These are phyloP conservation scores for Paecilomyces formosus DNA, from an alignment of 2,329 filamentous ascomycete genomes.

Conservation along the genomic window DNA sequence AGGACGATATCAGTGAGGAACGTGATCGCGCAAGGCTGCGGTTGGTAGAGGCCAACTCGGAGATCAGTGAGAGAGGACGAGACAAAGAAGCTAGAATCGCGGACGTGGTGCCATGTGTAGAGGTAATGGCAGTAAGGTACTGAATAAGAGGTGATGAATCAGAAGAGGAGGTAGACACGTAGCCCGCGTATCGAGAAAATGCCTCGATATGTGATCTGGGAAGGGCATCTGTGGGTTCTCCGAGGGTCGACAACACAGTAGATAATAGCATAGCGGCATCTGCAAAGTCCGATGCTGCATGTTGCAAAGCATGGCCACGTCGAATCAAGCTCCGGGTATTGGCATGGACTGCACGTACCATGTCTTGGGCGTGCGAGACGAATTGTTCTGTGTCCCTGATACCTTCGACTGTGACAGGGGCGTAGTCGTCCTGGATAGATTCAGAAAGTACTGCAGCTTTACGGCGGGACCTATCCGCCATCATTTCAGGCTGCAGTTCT, in stretches of 20 bases:
- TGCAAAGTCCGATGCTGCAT: conserved; percentile 47
- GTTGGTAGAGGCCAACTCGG: conserved; percentile 64
- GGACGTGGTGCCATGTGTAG: conserved; percentile 75
- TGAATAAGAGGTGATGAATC: conserved; percentile 65
- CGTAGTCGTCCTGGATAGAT: conserved; percentile 80
- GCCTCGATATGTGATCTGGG: conserved; percentile 61
- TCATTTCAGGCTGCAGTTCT: conserved; percentile 82
- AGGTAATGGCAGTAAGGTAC: conserved; percentile 69
- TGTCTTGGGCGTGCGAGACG: conserved; percentile 81
- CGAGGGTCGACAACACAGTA: conserved; percentile 44
- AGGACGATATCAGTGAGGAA: conserved; percentile 61
- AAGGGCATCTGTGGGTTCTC: conserved; percentile 51
- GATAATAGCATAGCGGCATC: conserved; percentile 36
- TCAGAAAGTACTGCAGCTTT: conserved; percentile 80
- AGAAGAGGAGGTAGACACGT: conserved; percentile 51
- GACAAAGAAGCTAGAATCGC: conserved; percentile 74
- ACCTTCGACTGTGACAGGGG: conserved; percentile 63
- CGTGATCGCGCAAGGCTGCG: conserved; percentile 72
- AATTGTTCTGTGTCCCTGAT: conserved; percentile 88
- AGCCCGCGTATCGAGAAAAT: conserved; percentile 62
- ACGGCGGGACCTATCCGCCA: conserved; percentile 76
- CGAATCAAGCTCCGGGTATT: conserved; percentile 77
- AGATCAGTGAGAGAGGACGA: conserved; percentile 70
- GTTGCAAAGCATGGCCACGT: conserved; percentile 65
- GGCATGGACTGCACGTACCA: conserved; percentile 75